These are phyloP conservation scores for Dictyostelium gargantuum DNA, from an alignment of 208 protist species.

Conservation along the genomic window DNA sequence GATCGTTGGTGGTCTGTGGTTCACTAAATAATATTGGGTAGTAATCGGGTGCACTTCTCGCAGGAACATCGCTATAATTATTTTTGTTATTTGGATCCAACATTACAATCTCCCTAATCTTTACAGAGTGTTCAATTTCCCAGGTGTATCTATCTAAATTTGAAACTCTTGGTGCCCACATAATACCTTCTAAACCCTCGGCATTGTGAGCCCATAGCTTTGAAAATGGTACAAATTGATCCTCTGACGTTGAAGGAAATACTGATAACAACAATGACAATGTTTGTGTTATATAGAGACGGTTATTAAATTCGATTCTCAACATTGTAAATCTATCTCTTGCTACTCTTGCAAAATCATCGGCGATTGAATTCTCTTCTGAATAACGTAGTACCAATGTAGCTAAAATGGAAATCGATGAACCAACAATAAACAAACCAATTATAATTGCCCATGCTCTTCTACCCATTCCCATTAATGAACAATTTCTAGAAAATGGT, in stretches of 20 bases:
- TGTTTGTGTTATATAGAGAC: slow-evolving; percentile 26
- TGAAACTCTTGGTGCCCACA: slow-evolving; percentile 32
- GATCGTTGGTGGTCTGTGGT: not conserved
- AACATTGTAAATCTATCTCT: slow-evolving; percentile 52
- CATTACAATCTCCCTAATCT: not conserved
- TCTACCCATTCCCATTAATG: slow-evolving; percentile 41
- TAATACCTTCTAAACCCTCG: slow-evolving; percentile 36
- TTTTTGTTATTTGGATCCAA: not conserved
- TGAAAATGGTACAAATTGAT: slow-evolving; percentile 46
- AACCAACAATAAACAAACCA: slow-evolving; percentile 39
- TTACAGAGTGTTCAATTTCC: not conserved
- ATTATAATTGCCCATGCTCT: slow-evolving; percentile 52
- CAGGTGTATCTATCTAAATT: not conserved
- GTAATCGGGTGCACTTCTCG: not conserved
- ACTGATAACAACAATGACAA: slow-evolving; percentile 1
- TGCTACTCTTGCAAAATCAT: slow-evolving; percentile 35
- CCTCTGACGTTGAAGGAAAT: slow-evolving; percentile 2
- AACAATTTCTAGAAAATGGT: slow-evolving; percentile 22
- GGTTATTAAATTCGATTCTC: slow-evolving; percentile 28
- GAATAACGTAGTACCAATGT: slow-evolving; percentile 24
- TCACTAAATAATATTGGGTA: slow-evolving; percentile 34
- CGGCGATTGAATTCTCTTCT: not conserved
- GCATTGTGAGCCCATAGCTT: not conserved
- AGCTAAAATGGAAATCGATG: slow-evolving; percentile 14
- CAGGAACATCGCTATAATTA: not conserved